Percentiles rank a stretch among this genome's conserved stretches.
Conservation (phyloP, 441 rosid genomes). For the Populus hybrid region DNA sequence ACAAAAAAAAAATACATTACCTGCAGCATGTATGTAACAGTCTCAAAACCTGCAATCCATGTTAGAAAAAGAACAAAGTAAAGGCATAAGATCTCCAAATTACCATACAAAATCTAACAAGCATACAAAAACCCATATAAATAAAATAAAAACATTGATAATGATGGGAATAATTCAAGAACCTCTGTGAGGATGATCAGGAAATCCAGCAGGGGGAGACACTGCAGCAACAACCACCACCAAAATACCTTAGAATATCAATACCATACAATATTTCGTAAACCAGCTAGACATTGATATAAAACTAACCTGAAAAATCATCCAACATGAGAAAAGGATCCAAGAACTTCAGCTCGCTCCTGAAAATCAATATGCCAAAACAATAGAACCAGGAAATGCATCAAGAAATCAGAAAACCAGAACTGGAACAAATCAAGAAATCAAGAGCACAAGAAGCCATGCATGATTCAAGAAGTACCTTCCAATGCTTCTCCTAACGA, state of each 20-base stretch:
- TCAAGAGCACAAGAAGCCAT: not conserved
- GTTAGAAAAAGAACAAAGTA: not conserved
- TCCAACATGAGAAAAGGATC: conserved; percentile 91
- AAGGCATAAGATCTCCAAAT: not conserved
- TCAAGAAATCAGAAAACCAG: not conserved
- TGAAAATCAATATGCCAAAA: conserved; percentile 25
- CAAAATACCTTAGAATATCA: not conserved
- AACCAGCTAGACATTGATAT: not conserved
- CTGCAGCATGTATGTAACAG: conserved; percentile 85
- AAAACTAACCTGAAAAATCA: conserved; percentile 57
- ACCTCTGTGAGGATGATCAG: conserved; percentile 98
- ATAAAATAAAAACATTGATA: not conserved
- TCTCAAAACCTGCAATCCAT: not conserved
- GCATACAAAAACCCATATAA: not conserved
- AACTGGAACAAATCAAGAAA: not conserved
- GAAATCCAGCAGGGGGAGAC: conserved; percentile 82
- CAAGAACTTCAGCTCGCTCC: conserved; percentile 60
- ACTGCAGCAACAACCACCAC: conserved; percentile 38
- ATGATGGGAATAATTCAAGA: conserved; percentile 1
- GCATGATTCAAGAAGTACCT: conserved; percentile 31
- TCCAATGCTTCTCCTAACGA: conserved; percentile 70
- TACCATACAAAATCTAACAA: not conserved
- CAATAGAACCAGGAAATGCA: not conserved
- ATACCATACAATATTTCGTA: not conserved
- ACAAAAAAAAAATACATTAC: conserved; percentile 26